Evolutionary conservation across 495 filamentous ascomycete species (phyloP), one percentile per base, ranked within the genome.

Genomic region (Tuber melanosporum): DNA sequence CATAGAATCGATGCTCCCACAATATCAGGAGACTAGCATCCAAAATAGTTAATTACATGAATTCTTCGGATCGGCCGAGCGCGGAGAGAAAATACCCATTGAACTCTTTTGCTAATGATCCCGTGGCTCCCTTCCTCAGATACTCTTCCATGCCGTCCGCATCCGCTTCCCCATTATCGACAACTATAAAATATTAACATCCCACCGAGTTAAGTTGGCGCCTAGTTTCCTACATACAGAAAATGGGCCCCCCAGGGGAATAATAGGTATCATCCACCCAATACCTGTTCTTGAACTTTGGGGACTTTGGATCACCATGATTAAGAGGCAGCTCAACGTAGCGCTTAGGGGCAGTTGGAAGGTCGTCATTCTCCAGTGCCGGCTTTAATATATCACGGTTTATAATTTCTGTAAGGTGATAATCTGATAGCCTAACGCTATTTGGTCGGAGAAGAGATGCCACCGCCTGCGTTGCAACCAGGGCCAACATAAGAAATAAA

Each of bases 251-350:
- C 62, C 88, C 88, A 2, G 85, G 78, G 39, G 83, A 76, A 77
- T 89, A 90, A 72, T 84, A 86, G 6, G 84, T 75, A 9, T 87
- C 86, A 22, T 82, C 83, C 3, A 90, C 88, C 88, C 88, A 90
- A 77, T 85, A 90, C 0, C 89, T 85, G 79, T 90, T 90, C 26
- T 81, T 32, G 73, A 89, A 90, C 0, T 85, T 87, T 2, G 86
- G 86, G 8, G 85, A 79, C 0, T 83, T 71, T 5, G 12, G 8
- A n/a, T 76, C 73, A 8, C 75, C n/a, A 41, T 80, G 78, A 43
- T 80, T 76, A 26, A 80, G 32, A 36, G 78, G 77, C 22, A 80
- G 6, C 7, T 72, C 43, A 17, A 76, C 39, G 74, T 80, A 80
- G n/a, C 66, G 71, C 41, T 6, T 66, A 12, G 57, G 57, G 1